Evolutionary conservation across 768 basidiomycete genomes (phyloP), one percentile per base, ranked within the genome.

Genomic region (Fomitopsis serialis): DNA sequence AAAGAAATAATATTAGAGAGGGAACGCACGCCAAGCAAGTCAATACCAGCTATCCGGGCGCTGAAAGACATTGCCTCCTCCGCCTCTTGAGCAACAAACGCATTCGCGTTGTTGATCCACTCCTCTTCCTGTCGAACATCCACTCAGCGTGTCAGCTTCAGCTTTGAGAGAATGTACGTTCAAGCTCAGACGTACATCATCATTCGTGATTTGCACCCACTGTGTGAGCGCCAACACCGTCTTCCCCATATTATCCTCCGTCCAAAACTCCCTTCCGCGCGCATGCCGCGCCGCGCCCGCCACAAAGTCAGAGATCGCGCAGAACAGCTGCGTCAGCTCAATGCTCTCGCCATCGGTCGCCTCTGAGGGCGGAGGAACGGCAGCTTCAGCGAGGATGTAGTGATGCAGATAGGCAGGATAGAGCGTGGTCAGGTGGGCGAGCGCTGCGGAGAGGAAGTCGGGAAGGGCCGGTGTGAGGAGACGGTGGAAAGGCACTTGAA

Each of bases 11-110:
- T 25, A 7, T 24, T 0, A 23, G 22, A 25, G 50, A 36, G 13
- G 3, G 45, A 23, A 29, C 64, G 67, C 66, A 97, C 95, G 29
- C 78, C 77, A 48, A 96, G 70, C 34, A 98, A 70, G 63, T 98
- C 96, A 60, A 93, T 86, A 2, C 86, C 86, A 3, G 91, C 88
- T 2, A 91, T 80, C 34, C 97, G 79, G 32, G 92, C 78, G 51
- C 89, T 90, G 64, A 93, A 95, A 1, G 77, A 65, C 50, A 89
- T 82, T 1, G 85, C 85, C 56, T 96, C 93, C 55, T 98, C 96
- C 50, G 97, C 92, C 63, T 98, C 95, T 64, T 98, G 92, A 23
- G 88, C 87, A 27, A 98, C 85, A 63, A 98, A 98, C 2, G 87
- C 82, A 60, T 98, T 98, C 3, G 91, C 84, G 61, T 97, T 89